These are phyloP conservation scores for Colletotrichum eleusines DNA, from an alignment of 2,329 filamentous ascomycete species.

Conservation along the genomic window DNA sequence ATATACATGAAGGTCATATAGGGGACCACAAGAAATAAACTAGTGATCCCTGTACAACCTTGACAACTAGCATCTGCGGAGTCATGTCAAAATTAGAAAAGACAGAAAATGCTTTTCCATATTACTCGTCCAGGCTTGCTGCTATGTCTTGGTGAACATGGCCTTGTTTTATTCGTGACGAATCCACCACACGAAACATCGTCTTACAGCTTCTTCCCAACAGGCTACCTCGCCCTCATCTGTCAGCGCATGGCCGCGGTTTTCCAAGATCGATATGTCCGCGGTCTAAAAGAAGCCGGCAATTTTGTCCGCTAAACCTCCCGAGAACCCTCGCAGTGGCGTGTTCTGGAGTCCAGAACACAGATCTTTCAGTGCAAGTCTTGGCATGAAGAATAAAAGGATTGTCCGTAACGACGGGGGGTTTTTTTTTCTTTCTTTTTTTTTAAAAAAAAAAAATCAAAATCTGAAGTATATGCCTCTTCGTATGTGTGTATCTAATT, in stretches of 20 bases:
- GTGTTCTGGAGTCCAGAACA: neutral
- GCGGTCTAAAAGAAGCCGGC: neutral
- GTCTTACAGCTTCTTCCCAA: no score
- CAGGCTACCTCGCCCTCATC: neutral
- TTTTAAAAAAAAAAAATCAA: no score
- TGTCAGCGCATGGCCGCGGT: neutral
- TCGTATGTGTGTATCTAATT: neutral
- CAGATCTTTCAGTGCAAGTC: rapidly evolving
- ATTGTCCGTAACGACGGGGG: no score
- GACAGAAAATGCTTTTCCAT: no score
- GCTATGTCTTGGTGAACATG: no score
- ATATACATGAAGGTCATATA: neutral
- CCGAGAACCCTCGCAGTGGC: neutral
- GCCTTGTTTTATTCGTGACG: no score
- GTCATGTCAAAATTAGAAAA: no score
- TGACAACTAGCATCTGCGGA: no score
- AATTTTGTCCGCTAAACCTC: neutral
- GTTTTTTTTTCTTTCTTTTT: no score
- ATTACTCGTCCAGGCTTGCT: no score
- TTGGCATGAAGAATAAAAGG: neutral
- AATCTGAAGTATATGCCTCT: neutral
- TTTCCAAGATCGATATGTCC: neutral
- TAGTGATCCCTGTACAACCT: neutral
- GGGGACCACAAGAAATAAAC: neutral
- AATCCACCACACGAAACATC: no score